Percentiles rank a stretch among this genome's conserved stretches.
phyloP scores from a whole-genome alignment of 345 rosid genomes.

The Cardamine occulta region DNA sequence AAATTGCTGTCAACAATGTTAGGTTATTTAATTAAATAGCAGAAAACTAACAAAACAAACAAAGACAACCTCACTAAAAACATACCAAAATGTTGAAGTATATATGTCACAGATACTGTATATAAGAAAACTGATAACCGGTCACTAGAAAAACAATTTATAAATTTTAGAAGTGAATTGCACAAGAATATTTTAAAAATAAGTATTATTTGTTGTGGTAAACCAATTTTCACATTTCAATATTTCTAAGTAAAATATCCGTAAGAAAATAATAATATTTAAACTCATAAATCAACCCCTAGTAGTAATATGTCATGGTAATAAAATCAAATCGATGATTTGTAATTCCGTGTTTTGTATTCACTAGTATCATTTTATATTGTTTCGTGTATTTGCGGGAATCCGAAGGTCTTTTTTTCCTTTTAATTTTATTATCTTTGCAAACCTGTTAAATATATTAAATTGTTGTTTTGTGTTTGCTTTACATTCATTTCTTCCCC shows the following conservation, averaged over 20 bases:
- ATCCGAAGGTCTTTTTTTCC: constrained; percentile 4
- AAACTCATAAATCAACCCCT: not conserved
- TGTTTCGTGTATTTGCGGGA: constrained; percentile 28
- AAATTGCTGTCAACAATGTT: not conserved
- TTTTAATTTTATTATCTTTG: constrained; percentile 11
- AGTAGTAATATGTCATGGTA: not conserved
- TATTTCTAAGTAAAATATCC: not conserved
- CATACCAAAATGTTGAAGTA: too few relatives aligned
- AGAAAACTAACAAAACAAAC: not conserved
- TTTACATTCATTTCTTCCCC: constrained; percentile 31
- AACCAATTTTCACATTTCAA: not conserved
- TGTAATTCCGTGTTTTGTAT: not conserved
- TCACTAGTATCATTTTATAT: not conserved
- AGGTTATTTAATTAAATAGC: not conserved
- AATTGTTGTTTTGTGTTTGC: constrained; percentile 20
- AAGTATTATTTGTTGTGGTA: not conserved
- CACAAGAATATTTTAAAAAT: not conserved
- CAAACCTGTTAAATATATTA: not conserved
- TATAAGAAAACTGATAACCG: not conserved
- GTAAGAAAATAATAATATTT: not conserved
- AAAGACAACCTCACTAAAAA: not conserved
- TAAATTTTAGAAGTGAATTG: not conserved
- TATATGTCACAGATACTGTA: not conserved
- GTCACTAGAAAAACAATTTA: not conserved
- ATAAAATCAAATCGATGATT: not conserved